Evolutionary conservation across 1,284 basidiomycete species (phyloP).

Genomic region (Leucocoprinus gongylophorus): DNA sequence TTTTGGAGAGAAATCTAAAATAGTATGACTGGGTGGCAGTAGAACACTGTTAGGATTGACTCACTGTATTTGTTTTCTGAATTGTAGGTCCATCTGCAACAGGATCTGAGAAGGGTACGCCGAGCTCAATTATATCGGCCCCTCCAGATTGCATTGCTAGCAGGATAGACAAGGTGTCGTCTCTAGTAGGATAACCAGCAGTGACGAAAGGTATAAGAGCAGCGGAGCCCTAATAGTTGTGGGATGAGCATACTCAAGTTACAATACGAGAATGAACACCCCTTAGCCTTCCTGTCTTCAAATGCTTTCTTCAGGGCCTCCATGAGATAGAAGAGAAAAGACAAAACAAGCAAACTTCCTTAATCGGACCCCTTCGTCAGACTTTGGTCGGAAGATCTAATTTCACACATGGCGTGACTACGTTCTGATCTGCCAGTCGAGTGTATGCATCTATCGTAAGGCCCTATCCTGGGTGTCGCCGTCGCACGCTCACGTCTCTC

Average conservation of each 20-base stretch:
- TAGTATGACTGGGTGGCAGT: neutral
- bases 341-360: no score
- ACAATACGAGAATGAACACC: constrained; percentile 20
- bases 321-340: constrained; percentile 41
- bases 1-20: constrained; percentile 76
- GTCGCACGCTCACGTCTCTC: no score
- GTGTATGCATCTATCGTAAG: no score
- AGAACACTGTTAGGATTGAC: constrained; percentile 23
- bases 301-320: constrained; percentile 74
- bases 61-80: constrained; percentile 85
- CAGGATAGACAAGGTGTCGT: constrained; percentile 83
- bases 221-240: constrained; percentile 46
- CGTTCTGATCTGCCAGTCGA: no score
- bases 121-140: constrained; percentile 93
- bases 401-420: no score
- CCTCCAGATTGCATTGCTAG: constrained; percentile 91
- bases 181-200: constrained; percentile 76
- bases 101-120: constrained; percentile 95
- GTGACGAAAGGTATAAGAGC: constrained; percentile 88
- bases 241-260: neutral
- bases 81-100: constrained; percentile 92
- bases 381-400: no score
- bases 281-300: constrained; percentile 62
- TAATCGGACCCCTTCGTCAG: no score
- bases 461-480: no score